These are phyloP conservation scores for Davidsoniella virescens DNA, from an alignment of 2,329 filamentous ascomycete genomes.

Conservation along the genomic window DNA sequence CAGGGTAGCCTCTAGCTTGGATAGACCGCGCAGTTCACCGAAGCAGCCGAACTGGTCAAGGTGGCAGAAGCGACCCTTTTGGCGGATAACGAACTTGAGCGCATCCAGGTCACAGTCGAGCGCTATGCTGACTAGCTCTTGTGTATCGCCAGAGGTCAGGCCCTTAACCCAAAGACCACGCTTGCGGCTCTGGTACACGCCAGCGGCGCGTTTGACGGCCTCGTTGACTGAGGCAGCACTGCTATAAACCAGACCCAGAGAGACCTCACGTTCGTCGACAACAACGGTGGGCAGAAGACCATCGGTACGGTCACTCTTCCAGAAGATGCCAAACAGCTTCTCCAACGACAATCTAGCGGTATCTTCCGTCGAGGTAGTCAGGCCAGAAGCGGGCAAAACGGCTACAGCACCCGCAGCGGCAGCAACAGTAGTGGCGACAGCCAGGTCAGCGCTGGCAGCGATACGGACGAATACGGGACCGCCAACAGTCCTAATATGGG, in stretches of 20 bases:
- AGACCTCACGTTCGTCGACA: slow-evolving; percentile 69
- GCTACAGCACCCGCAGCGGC: slow-evolving; percentile 44
- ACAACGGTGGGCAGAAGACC: slow-evolving; percentile 81
- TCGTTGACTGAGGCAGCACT: slow-evolving; percentile 80
- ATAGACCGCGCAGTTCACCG: slow-evolving; percentile 64
- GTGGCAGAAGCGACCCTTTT: slow-evolving; percentile 90
- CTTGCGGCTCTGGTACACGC: slow-evolving; percentile 93
- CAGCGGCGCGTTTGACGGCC: slow-evolving; percentile 59
- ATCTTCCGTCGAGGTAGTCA: slow-evolving; percentile 54
- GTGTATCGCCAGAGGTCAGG: slow-evolving; percentile 81
- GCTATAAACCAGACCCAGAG: slow-evolving; percentile 85
- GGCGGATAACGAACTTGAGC: slow-evolving; percentile 73
- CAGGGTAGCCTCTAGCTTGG: slow-evolving; percentile 75
- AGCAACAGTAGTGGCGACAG: slow-evolving; percentile 26
- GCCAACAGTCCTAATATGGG: slow-evolving; percentile 29
- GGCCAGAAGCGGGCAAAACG: slow-evolving; percentile 51
- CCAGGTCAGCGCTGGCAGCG: slow-evolving; percentile 22
- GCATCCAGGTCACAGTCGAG: slow-evolving; percentile 92
- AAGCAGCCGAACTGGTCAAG: slow-evolving; percentile 86
- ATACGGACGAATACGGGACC: slow-evolving; percentile 36
- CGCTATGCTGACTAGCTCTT: slow-evolving; percentile 70
- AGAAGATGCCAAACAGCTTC: slow-evolving; percentile 55
- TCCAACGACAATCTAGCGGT: slow-evolving; percentile 47
- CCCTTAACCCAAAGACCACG: slow-evolving; percentile 95
- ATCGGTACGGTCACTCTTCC: slow-evolving; percentile 68